Percentiles rank a stretch among this genome's conserved stretches.
phyloP scores from a whole-genome alignment of 2,329 filamentous ascomycete genomes.

The Davidsoniella eucalypti region DNA sequence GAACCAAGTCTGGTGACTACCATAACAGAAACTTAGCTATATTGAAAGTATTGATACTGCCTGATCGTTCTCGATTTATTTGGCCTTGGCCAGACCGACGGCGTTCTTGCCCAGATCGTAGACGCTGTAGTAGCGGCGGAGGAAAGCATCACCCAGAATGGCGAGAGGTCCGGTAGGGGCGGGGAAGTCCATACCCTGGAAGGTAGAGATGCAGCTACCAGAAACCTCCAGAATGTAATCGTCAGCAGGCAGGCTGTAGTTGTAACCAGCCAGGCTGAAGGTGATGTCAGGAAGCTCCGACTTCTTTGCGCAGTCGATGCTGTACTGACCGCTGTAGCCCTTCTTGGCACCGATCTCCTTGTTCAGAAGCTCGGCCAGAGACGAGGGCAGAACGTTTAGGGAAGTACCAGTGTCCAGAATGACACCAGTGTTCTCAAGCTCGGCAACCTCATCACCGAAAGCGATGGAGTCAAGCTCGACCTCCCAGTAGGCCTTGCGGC shows the following conservation, averaged over 20 bases:
- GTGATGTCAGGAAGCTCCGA: conserved; percentile 74
- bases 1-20: not conserved
- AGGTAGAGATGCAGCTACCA: conserved; percentile 90
- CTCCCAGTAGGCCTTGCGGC: conserved; percentile 99
- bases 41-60: not conserved
- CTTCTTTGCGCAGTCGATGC: conserved; percentile 74
- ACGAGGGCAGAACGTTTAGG: conserved; percentile 81
- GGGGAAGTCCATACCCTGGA: conserved; percentile 92
- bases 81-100: conserved; percentile 78
- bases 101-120: conserved; percentile 84
- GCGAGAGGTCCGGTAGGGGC: conserved; percentile 79
- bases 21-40: not conserved
- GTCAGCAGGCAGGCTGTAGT: conserved; percentile 75
- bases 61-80: conserved; percentile 25
- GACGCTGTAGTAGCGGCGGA: conserved; percentile 83
- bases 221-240: conserved; percentile 96
- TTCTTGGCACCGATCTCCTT: conserved; percentile 97
- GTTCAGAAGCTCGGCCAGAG: conserved; percentile 91
- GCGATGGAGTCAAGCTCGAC: conserved; percentile 87
- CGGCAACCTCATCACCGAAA: conserved; percentile 69
- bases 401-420: conserved; percentile 98
- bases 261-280: conserved; percentile 77
- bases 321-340: conserved; percentile 93
- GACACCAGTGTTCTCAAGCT: conserved; percentile 86
- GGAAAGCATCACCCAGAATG: conserved; percentile 80